phyloP scores from a whole-genome alignment of 2,329 filamentous ascomycete species.

The Sporothrix pseudoabietina region DNA sequence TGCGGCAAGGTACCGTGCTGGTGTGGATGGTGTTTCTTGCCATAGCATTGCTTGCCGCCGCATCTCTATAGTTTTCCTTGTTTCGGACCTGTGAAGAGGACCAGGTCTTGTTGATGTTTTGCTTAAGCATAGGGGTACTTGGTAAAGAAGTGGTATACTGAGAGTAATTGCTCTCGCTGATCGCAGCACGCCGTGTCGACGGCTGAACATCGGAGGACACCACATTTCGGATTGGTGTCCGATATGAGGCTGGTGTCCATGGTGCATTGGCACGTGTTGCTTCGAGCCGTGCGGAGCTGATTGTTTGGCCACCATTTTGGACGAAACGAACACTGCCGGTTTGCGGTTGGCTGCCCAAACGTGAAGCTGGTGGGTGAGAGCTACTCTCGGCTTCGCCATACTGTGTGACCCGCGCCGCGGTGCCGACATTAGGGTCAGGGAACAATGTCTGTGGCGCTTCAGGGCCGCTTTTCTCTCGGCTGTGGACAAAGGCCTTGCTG shows the following conservation, averaged over 20 bases:
- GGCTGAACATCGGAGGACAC: background rate
- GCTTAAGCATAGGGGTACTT: slow-evolving; percentile 6
- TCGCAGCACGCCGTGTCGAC: background rate
- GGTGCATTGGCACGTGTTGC: background rate
- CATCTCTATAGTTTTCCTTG: slow-evolving; percentile 31
- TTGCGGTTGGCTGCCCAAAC: background rate
- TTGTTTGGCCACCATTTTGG: slow-evolving; percentile 5
- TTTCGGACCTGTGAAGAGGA: slow-evolving; percentile 20
- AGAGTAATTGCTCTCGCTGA: slow-evolving; percentile 30
- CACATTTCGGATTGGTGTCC: background rate
- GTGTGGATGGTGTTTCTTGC: slow-evolving; percentile 23
- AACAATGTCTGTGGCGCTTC: slow-evolving; percentile 38
- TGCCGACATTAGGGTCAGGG: background rate
- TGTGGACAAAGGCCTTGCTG: slow-evolving; percentile 59
- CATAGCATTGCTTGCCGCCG: background rate
- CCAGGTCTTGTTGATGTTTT: slow-evolving; percentile 31
- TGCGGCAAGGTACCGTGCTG: slow-evolving; percentile 13
- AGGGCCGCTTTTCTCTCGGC: slow-evolving; percentile 47
- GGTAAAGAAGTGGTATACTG: slow-evolving; percentile 11
- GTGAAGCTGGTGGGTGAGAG: background rate
- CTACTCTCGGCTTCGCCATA: background rate
- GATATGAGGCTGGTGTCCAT: background rate
- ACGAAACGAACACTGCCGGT: slow-evolving; percentile 60
- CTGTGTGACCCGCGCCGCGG: background rate
- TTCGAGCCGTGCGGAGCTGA: background rate